phyloP scores from a whole-genome alignment of 1,139 yeast species.

The Magnusiomyces tetraspermus region DNA sequence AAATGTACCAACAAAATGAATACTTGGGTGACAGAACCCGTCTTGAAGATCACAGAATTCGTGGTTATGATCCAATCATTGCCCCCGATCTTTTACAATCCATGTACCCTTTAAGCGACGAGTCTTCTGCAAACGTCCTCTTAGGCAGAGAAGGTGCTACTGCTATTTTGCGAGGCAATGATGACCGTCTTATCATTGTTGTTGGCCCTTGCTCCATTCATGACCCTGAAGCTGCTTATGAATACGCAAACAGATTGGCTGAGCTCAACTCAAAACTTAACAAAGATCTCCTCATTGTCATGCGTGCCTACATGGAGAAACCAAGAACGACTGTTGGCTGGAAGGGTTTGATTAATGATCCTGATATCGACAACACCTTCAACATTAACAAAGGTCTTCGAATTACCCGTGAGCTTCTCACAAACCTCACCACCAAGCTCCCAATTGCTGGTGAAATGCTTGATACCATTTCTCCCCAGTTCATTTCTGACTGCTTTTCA shows the following conservation, averaged over 20 bases:
- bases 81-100: conserved; percentile 79
- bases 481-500: conserved; percentile 78
- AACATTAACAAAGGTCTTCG: conserved; percentile 92
- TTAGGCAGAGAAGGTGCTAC: conserved; percentile 70
- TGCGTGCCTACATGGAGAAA: conserved; percentile 89
- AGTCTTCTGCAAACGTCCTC: conserved; percentile 58
- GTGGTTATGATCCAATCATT: conserved; percentile 83
- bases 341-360: conserved; percentile 97
- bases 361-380: conserved; percentile 85
- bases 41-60: conserved; percentile 79
- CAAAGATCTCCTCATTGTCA: conserved; percentile 70
- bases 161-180: conserved; percentile 58
- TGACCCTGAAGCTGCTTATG: conserved; percentile 81
- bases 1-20: conserved; percentile 13
- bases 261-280: conserved; percentile 57
- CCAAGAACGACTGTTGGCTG: conserved; percentile 99
- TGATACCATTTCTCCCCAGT: conserved; percentile 98
- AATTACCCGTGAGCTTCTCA: conserved; percentile 76
- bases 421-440: conserved; percentile 65
- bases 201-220: conserved; percentile 98
- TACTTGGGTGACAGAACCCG: conserved; percentile 36
- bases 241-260: conserved; percentile 67
- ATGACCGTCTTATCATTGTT: conserved; percentile 71
- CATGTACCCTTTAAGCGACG: conserved; percentile 60
- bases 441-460: conserved; percentile 98